Percentiles rank a stretch among this genome's conserved stretches.
Conservation (phyloP, 83 land plant genomes). For the Picea mariana region DNA sequence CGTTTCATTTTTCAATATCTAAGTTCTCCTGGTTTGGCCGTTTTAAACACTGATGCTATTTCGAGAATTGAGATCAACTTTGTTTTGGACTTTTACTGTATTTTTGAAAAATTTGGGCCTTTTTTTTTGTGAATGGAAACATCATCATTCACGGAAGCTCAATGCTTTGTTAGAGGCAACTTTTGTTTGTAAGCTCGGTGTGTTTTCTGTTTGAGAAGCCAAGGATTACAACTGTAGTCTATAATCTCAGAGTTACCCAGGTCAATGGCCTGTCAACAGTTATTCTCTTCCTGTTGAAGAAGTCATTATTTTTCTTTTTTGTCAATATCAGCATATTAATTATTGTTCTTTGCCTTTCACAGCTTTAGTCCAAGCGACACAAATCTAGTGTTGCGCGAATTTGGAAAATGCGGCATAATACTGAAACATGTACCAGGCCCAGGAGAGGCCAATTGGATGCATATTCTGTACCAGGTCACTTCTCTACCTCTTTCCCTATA, state of each 20-base stretch:
- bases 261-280: background rate
- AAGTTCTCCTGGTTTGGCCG: no score
- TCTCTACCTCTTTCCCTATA: background rate
- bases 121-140: background rate
- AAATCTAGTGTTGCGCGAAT: constrained; percentile 87
- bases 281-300: background rate
- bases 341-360: constrained; percentile 21
- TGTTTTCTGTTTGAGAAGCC: background rate
- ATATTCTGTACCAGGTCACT: constrained; percentile 89
- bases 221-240: background rate
- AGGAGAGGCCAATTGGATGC: constrained; percentile 95
- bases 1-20: no score
- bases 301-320: no score
- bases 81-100: background rate
- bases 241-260: background rate
- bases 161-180: background rate
- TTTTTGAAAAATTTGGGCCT: background rate
- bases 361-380: constrained; percentile 91
- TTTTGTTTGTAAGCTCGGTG: background rate
- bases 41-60: no score
- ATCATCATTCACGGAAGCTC: background rate
- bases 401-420: constrained; percentile 94
- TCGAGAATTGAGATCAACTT: no score
- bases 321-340: background rate
- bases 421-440: constrained; percentile 92